Percentiles rank a stretch among this genome's conserved stretches.
phyloP scores from a whole-genome alignment of 495 filamentous ascomycete genomes.

The Viridothelium virens region DNA sequence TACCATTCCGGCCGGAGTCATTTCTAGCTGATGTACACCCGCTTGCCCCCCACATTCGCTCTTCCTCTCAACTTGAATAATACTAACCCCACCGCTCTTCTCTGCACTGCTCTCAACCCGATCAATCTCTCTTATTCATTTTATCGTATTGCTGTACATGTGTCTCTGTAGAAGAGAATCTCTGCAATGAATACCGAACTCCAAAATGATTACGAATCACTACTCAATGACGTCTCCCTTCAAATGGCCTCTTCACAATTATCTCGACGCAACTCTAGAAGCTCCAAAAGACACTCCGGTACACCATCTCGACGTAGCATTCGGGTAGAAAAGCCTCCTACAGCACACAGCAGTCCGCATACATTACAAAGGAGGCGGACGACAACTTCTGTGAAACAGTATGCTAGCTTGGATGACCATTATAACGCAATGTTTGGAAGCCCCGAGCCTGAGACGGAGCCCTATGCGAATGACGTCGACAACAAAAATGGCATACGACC shows the following conservation, averaged over 20 bases:
- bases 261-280: conserved; percentile 2
- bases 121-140: not conserved
- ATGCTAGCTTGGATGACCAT: conserved; percentile 13
- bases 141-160: too few relatives aligned
- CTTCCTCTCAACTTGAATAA: too few relatives aligned
- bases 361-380: conserved; percentile 12
- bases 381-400: conserved; percentile 11
- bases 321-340: conserved; percentile 10
- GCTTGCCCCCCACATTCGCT: not conserved
- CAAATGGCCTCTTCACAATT: conserved; percentile 12
- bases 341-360: conserved; percentile 11
- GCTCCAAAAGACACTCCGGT: not conserved
- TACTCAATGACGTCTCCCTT: conserved; percentile 6
- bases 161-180: not conserved
- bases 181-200: not conserved
- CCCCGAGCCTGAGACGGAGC: not conserved
- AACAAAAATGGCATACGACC: conserved; percentile 3
- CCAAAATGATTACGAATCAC: not conserved
- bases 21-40: not conserved
- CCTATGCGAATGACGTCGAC: too few relatives aligned
- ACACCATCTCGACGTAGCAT: conserved; percentile 1
- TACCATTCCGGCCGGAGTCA: not conserved
- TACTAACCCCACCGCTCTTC: too few relatives aligned
- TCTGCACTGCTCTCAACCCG: too few relatives aligned
- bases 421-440: conserved; percentile 12